Evolutionary conservation across 2,329 filamentous ascomycete species (phyloP), one percentile per base, ranked within the genome.

Genomic region (Colletotrichum acutatum): DNA sequence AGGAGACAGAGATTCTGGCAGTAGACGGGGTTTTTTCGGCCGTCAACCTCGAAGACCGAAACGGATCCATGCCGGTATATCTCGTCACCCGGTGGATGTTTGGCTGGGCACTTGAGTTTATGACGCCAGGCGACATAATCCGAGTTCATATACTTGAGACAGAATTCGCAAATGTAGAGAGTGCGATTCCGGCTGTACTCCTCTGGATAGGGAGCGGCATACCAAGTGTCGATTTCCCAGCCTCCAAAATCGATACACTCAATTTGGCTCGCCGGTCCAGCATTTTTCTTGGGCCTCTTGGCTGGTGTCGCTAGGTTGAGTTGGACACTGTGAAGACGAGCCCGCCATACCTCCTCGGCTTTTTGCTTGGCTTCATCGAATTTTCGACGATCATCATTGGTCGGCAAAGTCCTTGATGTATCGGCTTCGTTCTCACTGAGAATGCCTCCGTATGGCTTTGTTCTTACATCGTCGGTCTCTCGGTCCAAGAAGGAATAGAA

Each of bases 131-230:
- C 96, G 32, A 99, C 97, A 78, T 97, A 98, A 81, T 98, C 96
- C 22, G 97, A 98, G 82, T 97, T 98, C 95, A 99, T 98, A 85
- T 99, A 99, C 84, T 98, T 99, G 73, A 99, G 87, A 81, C 97
- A 99, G 82, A 98, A 99, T 82, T 99, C 97, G 87, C 97, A 99
- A 75, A 99, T 98, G 83, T 98, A 98, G n/a, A 99, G 89, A 49
- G 98, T 94, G 34, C 94, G 92, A 80, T 99, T 98, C 75, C 96
- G 92, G 81, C 95, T 98, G 86, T 99, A 99, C 83, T 99, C 97
- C 81, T 98, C 97, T 0, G 97, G 97, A 80, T 99, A 99, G 14
- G 97, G 97, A 52, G 97, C 97, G 34, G 97, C 96, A 83, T 99
- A 98, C 95, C 97, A 98, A 3, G 97, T 99, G 81, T 99, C 97